Conservation (phyloP, 73 alveolate species). For the Paramecium octaurelia region DNA sequence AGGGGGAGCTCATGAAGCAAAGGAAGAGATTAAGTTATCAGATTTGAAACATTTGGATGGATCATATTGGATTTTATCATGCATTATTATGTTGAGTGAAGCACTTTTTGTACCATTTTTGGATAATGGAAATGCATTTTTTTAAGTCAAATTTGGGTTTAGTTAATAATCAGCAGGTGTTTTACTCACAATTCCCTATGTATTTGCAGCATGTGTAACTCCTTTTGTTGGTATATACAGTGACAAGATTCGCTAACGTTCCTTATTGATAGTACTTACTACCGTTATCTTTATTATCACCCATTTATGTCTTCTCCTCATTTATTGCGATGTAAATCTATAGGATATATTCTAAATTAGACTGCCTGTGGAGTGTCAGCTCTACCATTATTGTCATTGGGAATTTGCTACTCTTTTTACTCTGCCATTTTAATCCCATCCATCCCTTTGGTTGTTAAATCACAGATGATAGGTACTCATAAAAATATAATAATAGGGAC, state of each 20-base stretch:
- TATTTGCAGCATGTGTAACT: constrained; percentile 17
- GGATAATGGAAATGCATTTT: constrained; percentile 22
- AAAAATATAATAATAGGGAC: neutral
- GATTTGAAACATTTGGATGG: neutral
- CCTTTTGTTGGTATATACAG: neutral
- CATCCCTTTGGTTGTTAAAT: neutral
- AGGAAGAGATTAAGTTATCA: constrained; percentile 40
- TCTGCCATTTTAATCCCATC: constrained; percentile 3
- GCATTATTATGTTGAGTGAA: constrained; percentile 7
- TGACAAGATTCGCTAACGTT: neutral
- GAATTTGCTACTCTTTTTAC: neutral
- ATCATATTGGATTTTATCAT: constrained; percentile 7
- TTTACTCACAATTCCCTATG: neutral
- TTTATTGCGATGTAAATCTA: neutral
- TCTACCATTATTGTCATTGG: neutral
- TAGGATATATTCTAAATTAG: neutral
- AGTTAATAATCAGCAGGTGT: constrained; percentile 22
- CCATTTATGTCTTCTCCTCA: neutral
- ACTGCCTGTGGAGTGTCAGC: constrained; percentile 5
- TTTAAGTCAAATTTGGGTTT: neutral
- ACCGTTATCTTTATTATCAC: neutral
- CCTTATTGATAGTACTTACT: neutral
- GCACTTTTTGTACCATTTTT: constrained; percentile 18
- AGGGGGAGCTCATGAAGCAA: neutral
- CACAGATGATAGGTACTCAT: neutral